A percentile compares a stretch with the other conserved stretches of the same genome.
phyloP scores from a whole-genome alignment of 2,329 filamentous ascomycete genomes.

The Ophiostoma pallidulum region DNA sequence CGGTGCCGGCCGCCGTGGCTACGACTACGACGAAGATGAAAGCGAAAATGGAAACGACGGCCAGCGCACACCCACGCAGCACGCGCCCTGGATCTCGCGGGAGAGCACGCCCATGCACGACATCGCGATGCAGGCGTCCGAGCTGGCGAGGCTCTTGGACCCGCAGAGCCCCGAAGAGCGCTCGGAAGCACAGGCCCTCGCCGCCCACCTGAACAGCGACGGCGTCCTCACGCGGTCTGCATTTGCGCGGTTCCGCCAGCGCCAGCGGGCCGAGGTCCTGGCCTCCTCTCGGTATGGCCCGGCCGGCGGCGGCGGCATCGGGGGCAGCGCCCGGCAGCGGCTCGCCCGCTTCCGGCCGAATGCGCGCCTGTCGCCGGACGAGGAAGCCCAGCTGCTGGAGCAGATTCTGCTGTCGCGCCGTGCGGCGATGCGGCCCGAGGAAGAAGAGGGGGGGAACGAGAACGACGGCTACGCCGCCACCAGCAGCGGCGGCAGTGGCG shows the following conservation, averaged over 20 bases:
- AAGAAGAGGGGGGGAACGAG: background rate
- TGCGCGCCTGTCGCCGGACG: constrained; percentile 43
- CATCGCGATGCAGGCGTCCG: constrained; percentile 52
- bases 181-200: constrained; percentile 70
- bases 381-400: constrained; percentile 52
- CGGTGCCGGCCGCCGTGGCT: constrained; percentile 28
- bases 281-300: constrained; percentile 22
- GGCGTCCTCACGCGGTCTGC: constrained; percentile 72
- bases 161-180: constrained; percentile 68
- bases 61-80: constrained; percentile 52
- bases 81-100: constrained; percentile 23
- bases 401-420: constrained; percentile 49
- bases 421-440: constrained; percentile 11
- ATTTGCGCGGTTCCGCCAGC: constrained; percentile 58
- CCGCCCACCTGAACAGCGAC: constrained; percentile 65
- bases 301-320: constrained; percentile 20
- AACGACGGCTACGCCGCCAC: no score
- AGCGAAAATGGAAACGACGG: constrained; percentile 29
- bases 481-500: no score
- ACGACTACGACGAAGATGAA: constrained; percentile 41
- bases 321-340: constrained; percentile 21
- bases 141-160: constrained; percentile 72
- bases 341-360: constrained; percentile 20
- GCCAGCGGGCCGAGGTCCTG: constrained; percentile 61
- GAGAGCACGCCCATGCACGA: constrained; percentile 53